These are phyloP conservation scores for Elsinoe fawcettii DNA, from an alignment of 2,329 filamentous ascomycete species.

Conservation along the genomic window DNA sequence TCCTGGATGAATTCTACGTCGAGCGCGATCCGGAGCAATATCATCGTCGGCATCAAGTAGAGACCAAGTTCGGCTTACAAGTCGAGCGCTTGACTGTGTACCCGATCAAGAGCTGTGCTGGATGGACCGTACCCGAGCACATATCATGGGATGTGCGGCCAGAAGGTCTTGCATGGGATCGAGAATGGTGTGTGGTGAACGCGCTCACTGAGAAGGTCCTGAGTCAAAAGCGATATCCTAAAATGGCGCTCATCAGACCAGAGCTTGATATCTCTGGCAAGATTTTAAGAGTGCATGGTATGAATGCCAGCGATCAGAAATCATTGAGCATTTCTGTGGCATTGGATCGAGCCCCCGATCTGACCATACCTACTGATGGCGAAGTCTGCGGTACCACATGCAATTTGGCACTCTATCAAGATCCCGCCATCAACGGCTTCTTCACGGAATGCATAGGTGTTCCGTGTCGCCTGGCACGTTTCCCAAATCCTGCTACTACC, in stretches of 20 bases:
- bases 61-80: too few relatives aligned
- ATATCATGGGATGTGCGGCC: conserved; percentile 65
- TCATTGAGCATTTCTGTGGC: background rate
- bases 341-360: background rate
- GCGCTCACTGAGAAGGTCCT: conserved; percentile 74
- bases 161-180: conserved; percentile 87
- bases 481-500: conserved; percentile 57
- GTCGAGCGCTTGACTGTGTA: conserved; percentile 56
- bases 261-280: conserved; percentile 61
- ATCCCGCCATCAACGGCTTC: conserved; percentile 57
- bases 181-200: conserved; percentile 93
- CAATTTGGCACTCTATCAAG: background rate
- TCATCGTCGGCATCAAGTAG: too few relatives aligned
- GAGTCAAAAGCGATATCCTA: conserved; percentile 80
- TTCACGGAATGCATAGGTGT: conserved; percentile 69
- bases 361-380: background rate
- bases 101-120: conserved; percentile 90
- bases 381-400: conserved; percentile 55
- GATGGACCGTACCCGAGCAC: conserved; percentile 59
- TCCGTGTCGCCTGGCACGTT: conserved; percentile 75
- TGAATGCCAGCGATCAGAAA: conserved; percentile 10
- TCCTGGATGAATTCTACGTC: conserved; percentile 30
- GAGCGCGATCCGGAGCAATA: conserved; percentile 14
- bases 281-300: conserved; percentile 51
- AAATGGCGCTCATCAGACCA: conserved; percentile 78